Evolutionary conservation across 192 early-diverging fungal species (phyloP).

Genomic region (Ambispora gerdemannii): DNA sequence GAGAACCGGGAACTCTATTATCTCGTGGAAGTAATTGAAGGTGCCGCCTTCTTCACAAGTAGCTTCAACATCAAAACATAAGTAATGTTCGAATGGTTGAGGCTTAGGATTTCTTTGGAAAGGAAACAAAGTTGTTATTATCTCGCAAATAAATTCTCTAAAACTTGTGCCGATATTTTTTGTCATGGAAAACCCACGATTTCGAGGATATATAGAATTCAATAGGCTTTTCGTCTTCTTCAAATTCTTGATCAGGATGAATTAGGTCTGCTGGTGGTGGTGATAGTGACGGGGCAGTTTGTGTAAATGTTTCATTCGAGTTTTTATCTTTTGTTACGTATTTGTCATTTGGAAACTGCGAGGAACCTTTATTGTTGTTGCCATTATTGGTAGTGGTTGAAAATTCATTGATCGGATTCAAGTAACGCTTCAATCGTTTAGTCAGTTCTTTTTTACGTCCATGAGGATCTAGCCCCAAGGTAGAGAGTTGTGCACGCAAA

Average conservation of each 20-base stretch:
- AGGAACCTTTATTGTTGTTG: no score
- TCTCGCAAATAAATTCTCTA: background rate
- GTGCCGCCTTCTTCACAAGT: constrained; percentile 61
- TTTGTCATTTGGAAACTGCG: no score
- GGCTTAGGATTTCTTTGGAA: background rate
- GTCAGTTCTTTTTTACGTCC: background rate
- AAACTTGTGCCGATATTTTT: no score
- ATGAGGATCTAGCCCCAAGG: background rate
- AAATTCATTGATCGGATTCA: background rate
- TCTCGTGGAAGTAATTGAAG: constrained; percentile 71
- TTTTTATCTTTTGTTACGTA: no score
- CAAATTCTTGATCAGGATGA: background rate
- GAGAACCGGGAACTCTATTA: constrained; percentile 84
- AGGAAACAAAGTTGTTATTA: background rate
- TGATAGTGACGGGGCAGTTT: background rate
- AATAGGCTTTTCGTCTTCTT: background rate
- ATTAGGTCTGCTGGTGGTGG: no score
- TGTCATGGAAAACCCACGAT: background rate
- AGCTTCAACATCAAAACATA: constrained; percentile 79
- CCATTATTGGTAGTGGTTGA: no score
- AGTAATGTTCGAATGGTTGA: constrained; percentile 63
- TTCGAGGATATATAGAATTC: background rate
- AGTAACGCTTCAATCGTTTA: background rate
- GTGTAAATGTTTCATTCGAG: no score
- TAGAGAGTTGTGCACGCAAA: background rate